A percentile compares a stretch with the other conserved stretches of the same genome.
These are phyloP conservation scores for Hypericum perforatum DNA, from an alignment of 345 rosid genomes.

Conservation along the genomic window DNA sequence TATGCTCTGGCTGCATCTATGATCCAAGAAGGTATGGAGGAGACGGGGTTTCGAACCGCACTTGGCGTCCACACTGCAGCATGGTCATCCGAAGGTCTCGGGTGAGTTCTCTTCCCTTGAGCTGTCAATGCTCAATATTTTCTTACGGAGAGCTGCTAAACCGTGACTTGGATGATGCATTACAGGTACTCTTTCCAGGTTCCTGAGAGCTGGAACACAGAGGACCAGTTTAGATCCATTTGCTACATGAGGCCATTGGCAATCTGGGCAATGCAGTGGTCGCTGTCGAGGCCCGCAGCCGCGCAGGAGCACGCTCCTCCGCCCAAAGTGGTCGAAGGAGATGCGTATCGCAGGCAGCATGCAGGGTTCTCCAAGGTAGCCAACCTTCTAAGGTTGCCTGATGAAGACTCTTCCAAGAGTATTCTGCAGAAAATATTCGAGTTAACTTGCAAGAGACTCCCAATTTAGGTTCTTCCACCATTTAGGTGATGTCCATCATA, in stretches of 20 bases:
- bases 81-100: constrained; percentile 55
- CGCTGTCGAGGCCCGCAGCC: constrained; percentile 40
- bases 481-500: not conserved
- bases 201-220: constrained; percentile 59
- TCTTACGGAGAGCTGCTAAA: too few relatives aligned
- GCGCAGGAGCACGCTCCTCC: constrained; percentile 17
- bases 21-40: constrained; percentile 47
- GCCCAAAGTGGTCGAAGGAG: constrained; percentile 20
- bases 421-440: constrained; percentile 41
- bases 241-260: constrained; percentile 82
- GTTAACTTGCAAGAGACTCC: constrained; percentile 27
- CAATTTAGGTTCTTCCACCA: constrained; percentile 4
- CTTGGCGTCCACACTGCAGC: constrained; percentile 49
- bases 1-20: constrained; percentile 67
- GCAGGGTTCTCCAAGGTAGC: constrained; percentile 58
- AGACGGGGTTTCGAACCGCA: constrained; percentile 52
- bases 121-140: too few relatives aligned
- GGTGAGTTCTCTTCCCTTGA: constrained; percentile 26
- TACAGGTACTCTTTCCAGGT: constrained; percentile 60
- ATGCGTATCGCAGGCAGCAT: constrained; percentile 32
- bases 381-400: constrained; percentile 36
- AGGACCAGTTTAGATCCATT: constrained; percentile 42
- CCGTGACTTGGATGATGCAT: not conserved
- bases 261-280: constrained; percentile 82
- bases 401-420: constrained; percentile 29